phyloP scores from a whole-genome alignment of 176 grass and related monocot species.

The Oryza meridionalis region DNA sequence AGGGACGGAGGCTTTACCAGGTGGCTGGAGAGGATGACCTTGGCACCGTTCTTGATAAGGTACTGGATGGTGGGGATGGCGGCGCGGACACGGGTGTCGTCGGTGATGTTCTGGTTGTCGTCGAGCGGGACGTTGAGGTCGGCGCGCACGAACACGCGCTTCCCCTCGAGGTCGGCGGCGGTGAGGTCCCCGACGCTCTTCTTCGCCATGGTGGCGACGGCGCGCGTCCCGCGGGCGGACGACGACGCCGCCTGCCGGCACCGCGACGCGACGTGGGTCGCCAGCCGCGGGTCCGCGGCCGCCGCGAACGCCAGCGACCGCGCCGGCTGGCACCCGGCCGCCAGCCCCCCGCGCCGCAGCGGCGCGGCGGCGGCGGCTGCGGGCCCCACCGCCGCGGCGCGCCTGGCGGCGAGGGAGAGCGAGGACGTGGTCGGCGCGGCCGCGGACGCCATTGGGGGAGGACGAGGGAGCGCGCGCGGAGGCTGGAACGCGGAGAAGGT shows the following conservation, averaged over 20 bases:
- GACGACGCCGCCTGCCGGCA: slow-evolving; percentile 41
- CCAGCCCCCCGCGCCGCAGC: slow-evolving; percentile 41
- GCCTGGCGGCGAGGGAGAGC: slow-evolving; percentile 31
- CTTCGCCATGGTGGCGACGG: slow-evolving; percentile 61
- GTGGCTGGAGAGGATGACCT: slow-evolving; percentile 79
- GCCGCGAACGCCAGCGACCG: slow-evolving; percentile 51
- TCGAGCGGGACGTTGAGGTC: slow-evolving; percentile 83
- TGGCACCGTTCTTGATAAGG: slow-evolving; percentile 60
- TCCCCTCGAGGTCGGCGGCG: slow-evolving; percentile 62
- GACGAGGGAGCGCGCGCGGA: too few species aligned
- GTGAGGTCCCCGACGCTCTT: slow-evolving; percentile 75
- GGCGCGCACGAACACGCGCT: slow-evolving; percentile 67
- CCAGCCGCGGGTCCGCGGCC: slow-evolving; percentile 46
- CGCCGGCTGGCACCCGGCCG: slow-evolving; percentile 48
- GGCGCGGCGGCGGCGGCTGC: slow-evolving; percentile 12
- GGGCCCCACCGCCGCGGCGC: slow-evolving; percentile 5
- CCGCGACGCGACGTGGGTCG: slow-evolving; percentile 51
- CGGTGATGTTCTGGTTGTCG: slow-evolving; percentile 69
- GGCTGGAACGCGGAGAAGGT: not conserved
- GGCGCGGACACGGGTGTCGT: slow-evolving; percentile 74
- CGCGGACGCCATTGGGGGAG: slow-evolving; percentile 42
- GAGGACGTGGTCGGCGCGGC: slow-evolving; percentile 38
- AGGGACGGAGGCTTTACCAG: slow-evolving; percentile 47
- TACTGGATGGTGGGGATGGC: slow-evolving; percentile 75
- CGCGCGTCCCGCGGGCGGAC: slow-evolving; percentile 45